Base-by-base conservation (phyloP, 148 eudicot genomes). In the Polygonum maritimum region DNA sequence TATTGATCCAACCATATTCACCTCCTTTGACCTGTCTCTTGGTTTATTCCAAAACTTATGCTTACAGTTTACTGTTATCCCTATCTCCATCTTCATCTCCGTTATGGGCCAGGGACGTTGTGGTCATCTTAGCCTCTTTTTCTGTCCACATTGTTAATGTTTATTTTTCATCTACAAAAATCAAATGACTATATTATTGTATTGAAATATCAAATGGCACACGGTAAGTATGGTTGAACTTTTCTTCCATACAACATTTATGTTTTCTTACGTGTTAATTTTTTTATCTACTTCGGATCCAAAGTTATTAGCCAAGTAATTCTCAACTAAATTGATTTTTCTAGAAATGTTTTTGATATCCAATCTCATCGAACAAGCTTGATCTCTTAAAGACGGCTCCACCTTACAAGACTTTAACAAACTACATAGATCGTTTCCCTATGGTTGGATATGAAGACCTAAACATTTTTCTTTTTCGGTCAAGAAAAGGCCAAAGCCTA, bases 1-100 rank as follows among this genome's bases (percentile, higher is more conserved):
- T 38, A 67, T 67, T 67, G 44, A 67, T 67, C 71, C 21, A 67
- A 36, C 71, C 44, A 57, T 57, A 57, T 57, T 57, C 31, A 19
- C 26, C 18, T 63, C 45, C 71, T 35, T 67, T 67, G 41, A 67
- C 71, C 19, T 67, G 71, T 35, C 71, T 33, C 18, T 67, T 67
- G 71, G 41, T n/a, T 19, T 41, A 67, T 14, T 3, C 45, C 71
- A 67, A 67, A 15, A 67, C 36, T 67, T 67, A 67, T 62, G 69
- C 69, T 10, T 10, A 26, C 1, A 22, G 2, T 26, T 62, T 13
- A 11, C 69, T 54, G 22, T n/a, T 18, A 62, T 33, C 19, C 16
- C 9, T 16, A 60, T 60, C 2, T 22, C 0, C 26, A 22, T 60
- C 36, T 9, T 60, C 11, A 60, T 60, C 35, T 60, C 36, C 10